These are phyloP conservation scores for Boletus patriciae DNA, from an alignment of 768 basidiomycete genomes.

Conservation along the genomic window DNA sequence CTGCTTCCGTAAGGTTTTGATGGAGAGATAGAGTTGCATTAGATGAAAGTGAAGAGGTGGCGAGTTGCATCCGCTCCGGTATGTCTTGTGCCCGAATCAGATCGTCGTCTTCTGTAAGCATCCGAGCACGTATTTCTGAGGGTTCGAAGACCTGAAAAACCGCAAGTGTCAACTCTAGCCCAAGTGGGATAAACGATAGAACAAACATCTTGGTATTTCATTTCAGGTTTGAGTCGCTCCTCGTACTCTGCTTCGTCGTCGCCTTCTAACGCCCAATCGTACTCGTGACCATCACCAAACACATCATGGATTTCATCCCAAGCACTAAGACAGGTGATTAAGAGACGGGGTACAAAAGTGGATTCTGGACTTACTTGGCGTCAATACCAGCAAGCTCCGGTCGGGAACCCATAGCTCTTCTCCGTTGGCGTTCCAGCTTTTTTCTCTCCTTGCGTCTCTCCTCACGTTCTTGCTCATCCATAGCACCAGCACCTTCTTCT, in stretches of 20 bases:
- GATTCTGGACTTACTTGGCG: constrained; percentile 59
- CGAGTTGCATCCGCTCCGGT: constrained; percentile 94
- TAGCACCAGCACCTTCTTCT: constrained; percentile 75
- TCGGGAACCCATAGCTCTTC: constrained; percentile 62
- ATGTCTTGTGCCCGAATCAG: constrained; percentile 86
- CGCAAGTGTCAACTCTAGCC: constrained; percentile 3
- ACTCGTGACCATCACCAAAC: constrained; percentile 95
- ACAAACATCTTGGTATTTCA: constrained; percentile 81
- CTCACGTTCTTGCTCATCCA: constrained; percentile 77
- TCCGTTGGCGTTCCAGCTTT: constrained; percentile 61
- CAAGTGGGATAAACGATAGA: constrained; percentile 5
- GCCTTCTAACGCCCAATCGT: constrained; percentile 88
- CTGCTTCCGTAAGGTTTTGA: constrained; percentile 64
- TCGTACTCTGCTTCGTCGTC: constrained; percentile 61
- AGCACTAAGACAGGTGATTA: constrained; percentile 51
- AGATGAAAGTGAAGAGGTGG: constrained; percentile 77
- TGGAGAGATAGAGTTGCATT: constrained; percentile 61
- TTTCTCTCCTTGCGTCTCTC: constrained; percentile 67
- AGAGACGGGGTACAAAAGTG: not conserved
- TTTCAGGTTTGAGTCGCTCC: constrained; percentile 61
- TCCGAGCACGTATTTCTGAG: constrained; percentile 85
- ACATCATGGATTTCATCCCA: constrained; percentile 97
- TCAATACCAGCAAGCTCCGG: constrained; percentile 79
- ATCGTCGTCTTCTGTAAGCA: constrained; percentile 93
- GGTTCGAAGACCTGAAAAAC: constrained; percentile 88